Base-by-base conservation (phyloP, 2,329 filamentous ascomycete species). In the Fonsecaea monophora region DNA sequence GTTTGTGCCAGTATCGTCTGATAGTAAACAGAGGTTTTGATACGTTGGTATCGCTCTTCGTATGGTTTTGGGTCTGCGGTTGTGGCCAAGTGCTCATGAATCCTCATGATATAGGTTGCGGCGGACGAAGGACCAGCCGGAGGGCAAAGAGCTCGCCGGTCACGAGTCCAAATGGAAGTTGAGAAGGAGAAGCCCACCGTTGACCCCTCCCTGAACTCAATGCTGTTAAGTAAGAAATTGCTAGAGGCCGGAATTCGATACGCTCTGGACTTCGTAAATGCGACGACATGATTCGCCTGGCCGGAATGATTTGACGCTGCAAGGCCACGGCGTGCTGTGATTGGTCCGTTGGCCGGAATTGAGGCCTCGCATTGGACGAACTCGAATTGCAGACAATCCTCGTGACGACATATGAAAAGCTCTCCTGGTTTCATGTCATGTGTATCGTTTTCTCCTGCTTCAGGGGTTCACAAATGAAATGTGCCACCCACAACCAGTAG, bases 141-240 rank as follows among this genome's bases (percentile, higher is more conserved):
- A 10, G 18, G 18, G 37, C 9, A 12, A 8, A 12, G 18, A 21
- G 45, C 21, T 3, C 21, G 45, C 8, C 25, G 45, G 4, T 12
- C 45, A 25, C 4, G 45, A 25, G 45, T 21, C 15, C 18, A 25
- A 30, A 21, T 50, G 45, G 12, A 18, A 25, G 21, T 25, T 32
- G 37, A 53, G 60, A 66, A 68, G 70, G 70, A 70, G 68, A 72
- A 66, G 70, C 68, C 68, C 70, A 72, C 70, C 66, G 10, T 1
- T 9, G 25, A 61, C 67, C 66, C 67, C 62, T 64, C 65, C 53
- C 60, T 48, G 54, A 55, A 50, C 37, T 18, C 53, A 35, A 68
- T 64, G 61, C 54, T 65, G 50, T 69, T 67, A 64, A 64, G 68
- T 66, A 70, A 66, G 66, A 45, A 53, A 60, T 67, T 69, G 50